Base-by-base conservation (phyloP, 805 yeast species). In the Candida ulmi region DNA sequence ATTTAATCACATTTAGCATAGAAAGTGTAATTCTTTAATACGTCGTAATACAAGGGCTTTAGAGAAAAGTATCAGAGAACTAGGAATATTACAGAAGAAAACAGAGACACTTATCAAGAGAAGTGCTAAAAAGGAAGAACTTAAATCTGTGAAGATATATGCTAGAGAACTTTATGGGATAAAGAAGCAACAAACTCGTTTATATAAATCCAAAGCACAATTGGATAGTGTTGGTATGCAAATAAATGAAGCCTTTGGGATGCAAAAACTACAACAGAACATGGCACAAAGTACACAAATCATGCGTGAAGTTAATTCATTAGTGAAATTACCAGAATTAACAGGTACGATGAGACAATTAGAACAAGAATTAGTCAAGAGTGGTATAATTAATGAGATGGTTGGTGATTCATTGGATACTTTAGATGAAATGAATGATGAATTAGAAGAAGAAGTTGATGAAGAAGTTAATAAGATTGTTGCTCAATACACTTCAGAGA, bases 381-480 rank as follows among this genome's bases (percentile, higher is more conserved):
- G 85, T 11, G 93, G 93, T 0, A 75, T 93, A 33, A 88, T 93
- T 39, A 87, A 86, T 49, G 99, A 93, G 57, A 93, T 93, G 98
- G 81, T 90, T 57, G 88, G 85, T 41, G 99, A 93, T 56, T 79
- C 86, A 45, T 69, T 91, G 43, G 98, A 90, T 44, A 62, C 69
- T 36, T 63, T 76, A 42, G 80, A 74, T 17, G 87, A 80, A 24
- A 82, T 74, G 35, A 83, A 78, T 43, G 71, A 76, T 31, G 82
- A 74, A 39, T 70, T 69, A 31, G 91, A 84, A 40, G 82, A 80
- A 16, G 84, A 78, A 46, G 78, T 76, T 24, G 76, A 71, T 31
- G 76, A 72, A 17, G 78, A 74, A 51, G 80, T 87, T 17, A 77
- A 83, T 43, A 75, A 77, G 58, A 76, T 87, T 18, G 62, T 80